Evolutionary conservation across 208 protist species (phyloP).

Genomic region (Leishmania arabica): DNA sequence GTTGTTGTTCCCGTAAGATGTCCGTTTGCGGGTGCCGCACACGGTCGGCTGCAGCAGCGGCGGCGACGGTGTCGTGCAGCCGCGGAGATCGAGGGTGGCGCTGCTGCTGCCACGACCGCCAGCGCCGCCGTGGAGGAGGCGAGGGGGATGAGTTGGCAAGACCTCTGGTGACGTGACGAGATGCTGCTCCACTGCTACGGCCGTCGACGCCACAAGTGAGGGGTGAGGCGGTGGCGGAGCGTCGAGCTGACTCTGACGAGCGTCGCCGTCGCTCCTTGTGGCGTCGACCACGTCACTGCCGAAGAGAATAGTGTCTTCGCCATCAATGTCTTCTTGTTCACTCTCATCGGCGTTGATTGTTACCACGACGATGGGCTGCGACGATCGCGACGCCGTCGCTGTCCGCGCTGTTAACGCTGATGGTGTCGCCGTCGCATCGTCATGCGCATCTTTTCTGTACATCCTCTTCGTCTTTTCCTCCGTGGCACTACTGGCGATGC

Average conservation of each 20-base stretch:
- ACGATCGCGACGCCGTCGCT: not conserved
- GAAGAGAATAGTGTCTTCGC: conserved; percentile 1
- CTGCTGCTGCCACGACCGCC: not conserved
- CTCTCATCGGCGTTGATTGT: not conserved
- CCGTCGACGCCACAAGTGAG: not conserved
- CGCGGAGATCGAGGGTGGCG: conserved; percentile 4
- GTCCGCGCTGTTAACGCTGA: not conserved
- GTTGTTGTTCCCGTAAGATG: not conserved
- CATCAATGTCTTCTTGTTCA: not conserved
- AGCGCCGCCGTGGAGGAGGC: not conserved
- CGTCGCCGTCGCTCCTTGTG: not conserved
- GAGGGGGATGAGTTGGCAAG: not conserved
- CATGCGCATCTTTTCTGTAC: not conserved
- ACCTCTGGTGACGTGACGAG: not conserved
- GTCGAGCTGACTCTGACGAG: not conserved
- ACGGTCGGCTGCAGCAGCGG: not conserved
- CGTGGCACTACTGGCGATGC: not conserved
- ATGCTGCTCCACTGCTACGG: not conserved
- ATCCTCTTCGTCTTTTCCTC: not conserved
- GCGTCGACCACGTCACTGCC: not conserved
- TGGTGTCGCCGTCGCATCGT: not conserved
- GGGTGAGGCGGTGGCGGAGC: not conserved
- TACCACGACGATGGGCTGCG: not conserved
- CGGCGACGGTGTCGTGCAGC: not conserved
- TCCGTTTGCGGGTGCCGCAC: not conserved